Percentiles rank a stretch among this genome's conserved stretches.
Conservation (phyloP, 208 protist species). For the Strigomonas oncopelti region DNA sequence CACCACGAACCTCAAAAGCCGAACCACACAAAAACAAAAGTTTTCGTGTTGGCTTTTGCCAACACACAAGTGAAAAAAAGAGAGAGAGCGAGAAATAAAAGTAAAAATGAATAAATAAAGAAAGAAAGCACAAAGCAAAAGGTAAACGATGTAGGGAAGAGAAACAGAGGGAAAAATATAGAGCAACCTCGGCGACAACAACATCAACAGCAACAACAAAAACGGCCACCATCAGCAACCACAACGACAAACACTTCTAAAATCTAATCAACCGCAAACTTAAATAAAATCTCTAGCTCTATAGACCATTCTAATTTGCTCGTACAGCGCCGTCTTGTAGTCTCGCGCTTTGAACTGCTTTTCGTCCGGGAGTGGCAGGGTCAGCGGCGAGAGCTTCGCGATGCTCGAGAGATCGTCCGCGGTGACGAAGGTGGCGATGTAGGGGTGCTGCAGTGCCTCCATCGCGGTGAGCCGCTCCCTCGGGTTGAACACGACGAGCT, state of each 20-base stretch:
- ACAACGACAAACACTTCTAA: conserved; percentile 5
- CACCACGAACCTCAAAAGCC: too few species aligned
- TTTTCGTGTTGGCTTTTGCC: too few species aligned
- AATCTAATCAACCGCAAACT: too few species aligned
- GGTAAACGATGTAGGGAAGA: not conserved
- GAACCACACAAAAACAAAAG: too few species aligned
- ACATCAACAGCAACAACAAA: too few species aligned
- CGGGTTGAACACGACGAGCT: conserved; percentile 89
- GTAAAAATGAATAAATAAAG: conserved; percentile 2
- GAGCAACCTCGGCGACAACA: too few species aligned
- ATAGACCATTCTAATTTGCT: conserved; percentile 42
- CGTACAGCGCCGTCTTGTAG: conserved; percentile 71
- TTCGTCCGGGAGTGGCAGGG: conserved; percentile 64
- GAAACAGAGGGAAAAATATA: conserved; percentile 6
- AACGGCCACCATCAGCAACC: not conserved
- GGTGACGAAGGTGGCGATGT: conserved; percentile 69
- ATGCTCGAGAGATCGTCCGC: conserved; percentile 46
- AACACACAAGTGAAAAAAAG: too few species aligned
- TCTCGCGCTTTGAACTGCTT: conserved; percentile 57
- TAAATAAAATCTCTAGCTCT: conserved; percentile 7
- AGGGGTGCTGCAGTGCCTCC: conserved; percentile 87
- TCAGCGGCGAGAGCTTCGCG: conserved; percentile 29
- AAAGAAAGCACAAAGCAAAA: conserved; percentile 15
- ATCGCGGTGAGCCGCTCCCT: conserved; percentile 71
- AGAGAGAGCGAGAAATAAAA: not conserved